phyloP scores from a whole-genome alignment of 2,329 filamentous ascomycete species.

The Penicillium sp. region DNA sequence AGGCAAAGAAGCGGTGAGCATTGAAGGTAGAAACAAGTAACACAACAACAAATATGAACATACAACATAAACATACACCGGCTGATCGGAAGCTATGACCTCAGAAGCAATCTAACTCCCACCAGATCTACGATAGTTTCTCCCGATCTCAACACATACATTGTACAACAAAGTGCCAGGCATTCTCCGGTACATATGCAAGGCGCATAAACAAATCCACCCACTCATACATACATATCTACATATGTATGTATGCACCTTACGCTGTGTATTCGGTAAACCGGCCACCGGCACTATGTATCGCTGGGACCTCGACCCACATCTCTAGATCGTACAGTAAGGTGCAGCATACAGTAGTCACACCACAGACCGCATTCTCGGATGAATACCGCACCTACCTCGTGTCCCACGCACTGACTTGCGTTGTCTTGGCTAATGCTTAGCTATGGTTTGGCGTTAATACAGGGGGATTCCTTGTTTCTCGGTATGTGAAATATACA shows the following conservation, averaged over 20 bases:
- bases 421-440: constrained; percentile 10
- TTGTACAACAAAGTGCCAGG: too few species aligned
- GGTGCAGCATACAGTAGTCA: constrained; percentile 1
- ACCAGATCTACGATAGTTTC: too few species aligned
- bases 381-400: not conserved
- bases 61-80: not conserved
- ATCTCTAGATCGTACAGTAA: not conserved
- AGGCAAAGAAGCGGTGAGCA: constrained; percentile 1
- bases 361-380: not conserved
- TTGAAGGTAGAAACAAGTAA: not conserved
- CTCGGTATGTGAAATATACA: not conserved
- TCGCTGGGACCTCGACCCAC: not conserved
- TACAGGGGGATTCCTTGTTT: not conserved
- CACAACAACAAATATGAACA: not conserved
- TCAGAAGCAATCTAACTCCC: not conserved
- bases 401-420: not conserved
- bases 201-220: not conserved
- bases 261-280: not conserved
- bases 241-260: not conserved
- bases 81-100: not conserved
- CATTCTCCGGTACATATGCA: not conserved
- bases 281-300: not conserved
- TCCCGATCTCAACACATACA: too few species aligned
- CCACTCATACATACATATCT: not conserved
- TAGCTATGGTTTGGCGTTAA: not conserved